phyloP scores from a whole-genome alignment of 108 stramenopile genomes.

The Nitzschia sp. region DNA sequence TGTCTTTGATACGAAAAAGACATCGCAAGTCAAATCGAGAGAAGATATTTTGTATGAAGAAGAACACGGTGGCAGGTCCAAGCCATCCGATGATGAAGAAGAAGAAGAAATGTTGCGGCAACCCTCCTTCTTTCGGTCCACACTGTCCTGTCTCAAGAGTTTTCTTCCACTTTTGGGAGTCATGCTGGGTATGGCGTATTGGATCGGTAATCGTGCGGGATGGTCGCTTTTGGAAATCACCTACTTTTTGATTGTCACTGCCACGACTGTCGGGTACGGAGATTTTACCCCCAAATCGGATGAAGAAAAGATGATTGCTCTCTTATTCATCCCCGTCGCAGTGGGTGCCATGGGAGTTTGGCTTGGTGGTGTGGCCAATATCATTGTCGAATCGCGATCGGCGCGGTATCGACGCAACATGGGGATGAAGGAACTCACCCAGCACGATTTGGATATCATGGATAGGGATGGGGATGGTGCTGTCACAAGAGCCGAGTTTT shows the following conservation, averaged over 20 bases:
- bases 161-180: neutral
- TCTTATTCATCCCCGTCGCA: slow-evolving; percentile 60
- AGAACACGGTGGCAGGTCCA: too few species aligned
- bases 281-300: slow-evolving; percentile 24
- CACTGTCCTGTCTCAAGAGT: neutral
- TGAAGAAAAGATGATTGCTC: slow-evolving; percentile 15
- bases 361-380: slow-evolving; percentile 46
- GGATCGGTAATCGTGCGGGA: slow-evolving; percentile 9
- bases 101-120: neutral
- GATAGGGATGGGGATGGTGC: slow-evolving; percentile 44
- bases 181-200: slow-evolving; percentile 3
- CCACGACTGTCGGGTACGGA: slow-evolving; percentile 33
- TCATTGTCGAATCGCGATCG: slow-evolving; percentile 33
- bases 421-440: slow-evolving; percentile 34
- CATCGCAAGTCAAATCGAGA: neutral
- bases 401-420: slow-evolving; percentile 25
- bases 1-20: slow-evolving; percentile 9
- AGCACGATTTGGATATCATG: slow-evolving; percentile 56
- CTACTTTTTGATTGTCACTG: slow-evolving; percentile 7
- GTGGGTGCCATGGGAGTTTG: slow-evolving; percentile 53
- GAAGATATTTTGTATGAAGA: neutral
- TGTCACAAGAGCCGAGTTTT: slow-evolving; percentile 64
- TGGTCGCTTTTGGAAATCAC: neutral
- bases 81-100: neutral
- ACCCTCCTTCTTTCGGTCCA: neutral